Base-by-base conservation (phyloP, 192 early-diverging fungal genomes). In the Entomortierella chlamydospora region DNA sequence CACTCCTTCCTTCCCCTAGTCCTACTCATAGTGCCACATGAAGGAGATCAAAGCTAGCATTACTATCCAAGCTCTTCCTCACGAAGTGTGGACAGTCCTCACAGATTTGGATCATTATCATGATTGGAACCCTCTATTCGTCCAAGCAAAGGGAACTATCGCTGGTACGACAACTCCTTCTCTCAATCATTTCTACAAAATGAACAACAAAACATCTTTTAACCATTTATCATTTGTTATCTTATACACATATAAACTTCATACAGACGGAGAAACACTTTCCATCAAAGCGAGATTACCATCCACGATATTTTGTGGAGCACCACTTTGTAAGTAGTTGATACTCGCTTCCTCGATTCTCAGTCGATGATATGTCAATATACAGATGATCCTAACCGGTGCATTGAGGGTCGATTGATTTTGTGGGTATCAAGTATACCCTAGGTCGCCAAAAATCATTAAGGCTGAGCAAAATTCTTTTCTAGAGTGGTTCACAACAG, bases 91-190 rank as follows among this genome's bases (percentile, higher is more conserved):
- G 74, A 34, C 58, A 11, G 67, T 70, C 30, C 67, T 78, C 12
- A 78, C 74, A n/a, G 74, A 78, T 43, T 33, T 78, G 9, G 34
- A 43, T 2, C 52, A 42, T 37, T 78, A 78, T 23, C 61, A 56
- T 31, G 61, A 78, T 23, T 78, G 74, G 74, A 78, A 78, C 31
- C 74, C 74, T 2, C 29, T 78, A 47, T 47, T 78, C n/a, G 55
- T 61, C 17, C 45, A 59, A 4, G 67, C 61, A 34, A 70, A 64
- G 11, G 74, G 74, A 43, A 78, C 29, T 23, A 28, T 70, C 8
- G 61, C 53, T 17, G 61, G 74, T 78, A 77, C 37, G 1, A 31
- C 49, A 51, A 17, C 26, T 29, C 10, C 25, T 68, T 68, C 10
- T 30, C 12, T 15, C 18, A 39, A 20, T 28, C 7, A 41, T 67